Evolutionary conservation across 208 protist species (phyloP).

Genomic region (Crithidia brevicula): DNA sequence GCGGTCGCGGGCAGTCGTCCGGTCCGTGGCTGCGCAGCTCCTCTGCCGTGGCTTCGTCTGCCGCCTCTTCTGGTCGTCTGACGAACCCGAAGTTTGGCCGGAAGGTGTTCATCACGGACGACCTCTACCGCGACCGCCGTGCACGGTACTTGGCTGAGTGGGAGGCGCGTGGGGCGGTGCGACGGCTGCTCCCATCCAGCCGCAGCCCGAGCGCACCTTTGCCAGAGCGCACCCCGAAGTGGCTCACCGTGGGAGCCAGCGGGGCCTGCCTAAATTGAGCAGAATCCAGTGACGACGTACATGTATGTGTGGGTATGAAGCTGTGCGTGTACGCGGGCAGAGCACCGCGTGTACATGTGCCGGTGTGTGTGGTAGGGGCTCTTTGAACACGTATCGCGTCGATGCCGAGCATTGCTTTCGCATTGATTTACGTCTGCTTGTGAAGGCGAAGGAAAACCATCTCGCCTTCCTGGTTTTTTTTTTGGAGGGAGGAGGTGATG

Average conservation of each 20-base stretch:
- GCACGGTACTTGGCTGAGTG: constrained; percentile 56
- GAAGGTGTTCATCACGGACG: constrained; percentile 87
- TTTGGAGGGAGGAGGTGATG: no score
- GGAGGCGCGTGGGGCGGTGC: constrained; percentile 61
- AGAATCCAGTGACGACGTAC: no score
- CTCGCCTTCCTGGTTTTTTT: no score
- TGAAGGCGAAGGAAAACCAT: no score
- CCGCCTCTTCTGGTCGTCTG: constrained; percentile 1
- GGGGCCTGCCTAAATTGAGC: not conserved
- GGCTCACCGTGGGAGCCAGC: constrained; percentile 45
- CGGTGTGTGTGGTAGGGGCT: no score
- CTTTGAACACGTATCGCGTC: no score
- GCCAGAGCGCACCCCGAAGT: constrained; percentile 64
- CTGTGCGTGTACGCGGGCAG: no score
- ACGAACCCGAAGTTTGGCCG: constrained; percentile 46
- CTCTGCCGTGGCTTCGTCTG: constrained; percentile 9
- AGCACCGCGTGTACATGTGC: no score
- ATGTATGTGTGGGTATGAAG: no score
- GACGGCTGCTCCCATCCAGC: constrained; percentile 30
- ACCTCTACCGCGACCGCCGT: constrained; percentile 61
- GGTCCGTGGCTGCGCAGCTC: constrained; percentile 1
- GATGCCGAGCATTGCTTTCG: no score
- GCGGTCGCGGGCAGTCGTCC: not conserved
- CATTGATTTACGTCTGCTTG: no score
- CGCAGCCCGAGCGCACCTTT: constrained; percentile 73